Evolutionary conservation across 805 yeast genomes (phyloP), one percentile per base, ranked within the genome.

Genomic region (Saccharomyces mikatae): DNA sequence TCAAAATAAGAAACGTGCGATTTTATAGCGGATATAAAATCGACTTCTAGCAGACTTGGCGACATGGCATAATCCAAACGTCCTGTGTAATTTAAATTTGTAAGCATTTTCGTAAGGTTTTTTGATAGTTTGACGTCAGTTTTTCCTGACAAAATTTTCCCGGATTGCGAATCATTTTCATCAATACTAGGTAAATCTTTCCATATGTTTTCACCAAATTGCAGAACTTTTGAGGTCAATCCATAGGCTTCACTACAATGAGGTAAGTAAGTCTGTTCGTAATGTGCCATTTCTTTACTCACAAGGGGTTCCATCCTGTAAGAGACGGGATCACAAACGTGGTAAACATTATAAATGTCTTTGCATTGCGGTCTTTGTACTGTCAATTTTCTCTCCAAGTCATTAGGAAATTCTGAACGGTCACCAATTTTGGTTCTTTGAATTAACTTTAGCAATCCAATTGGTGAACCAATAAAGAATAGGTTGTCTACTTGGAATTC

Each of bases 1-100:
- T 89, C 96, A 66, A 92, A 85, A 68, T 92, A 92, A 49, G 89
- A 82, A 13, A 88, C 82, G 69, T 92, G 99, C 0, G 98, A 94
- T 50, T 87, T 87, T 8, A 92, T 74, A 0, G 96, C 94, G 2
- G 89, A 80, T 10, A 92, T 76, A 36, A 89, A 69, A 29, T 95
- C 87, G 22, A 90, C 78, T 62, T 90, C 96, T 58, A 91, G 79
- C 24, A 85, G 76, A 9, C 92, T 88, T 65, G 84, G 86, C 2
- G 89, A 89, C 26, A 92, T 72, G 2, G 84, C 77, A 67, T 87
- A 89, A 68, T 92, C 99, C 1, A 92, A 75, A 52, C 97, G 75
- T 0, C 96, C 96, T 22, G 80, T 79, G 47, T 80, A 76, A 61
- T 92, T 92, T 55, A 86, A 72, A 2, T 66, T 63, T 2, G 71